Evolutionary conservation across 371 early-diverging fungal species (phyloP), one percentile per base, ranked within the genome.

Genomic region (Mortierella sp.): DNA sequence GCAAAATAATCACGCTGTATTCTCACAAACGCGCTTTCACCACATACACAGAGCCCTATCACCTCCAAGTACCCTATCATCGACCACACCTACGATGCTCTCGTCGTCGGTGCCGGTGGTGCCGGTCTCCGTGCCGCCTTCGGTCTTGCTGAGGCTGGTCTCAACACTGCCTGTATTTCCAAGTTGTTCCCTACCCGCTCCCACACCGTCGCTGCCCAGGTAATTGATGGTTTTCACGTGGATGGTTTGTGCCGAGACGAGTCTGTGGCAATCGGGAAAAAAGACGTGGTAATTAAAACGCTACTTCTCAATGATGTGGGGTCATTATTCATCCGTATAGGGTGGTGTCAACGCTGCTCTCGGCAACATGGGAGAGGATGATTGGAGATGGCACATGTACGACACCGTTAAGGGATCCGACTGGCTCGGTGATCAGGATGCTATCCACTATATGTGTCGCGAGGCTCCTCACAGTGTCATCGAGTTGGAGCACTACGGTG

Each of bases 341-440:
- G 99, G 99, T 73, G 99, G 99, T 79, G 95, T 99, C 83, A 98
- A 98, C 82, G 99, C 99, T 70, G 99, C 98, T 52, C 90, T 99
- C 39, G 98, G 98, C 49, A 99, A 99, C 85, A 98, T 99, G 98
- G 90, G 94, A 61, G 95, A 97, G 83, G 98, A 99, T 80, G 99
- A 99, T 85, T 98, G 99, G 99, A 90, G 98, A 82, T 99, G 99
- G 99, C 99, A 97, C 81, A 96, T 97, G 97, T 98, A 97, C 81
- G 99, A 98, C 75, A 98, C 99, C 24, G 97, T 98, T 64, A 98
- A 98, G 86, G 99, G 99, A 50, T 92, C 93, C 60, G 99, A 98
- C 82, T 98, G 99, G 99, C 91, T 98, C 50, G 89, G 94, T 81
- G 98, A 99, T 83, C 98, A 99, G 84, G 98, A 99, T 71, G 99